A percentile compares a stretch with the other conserved stretches of the same genome.
These are phyloP conservation scores for Suillus americanus DNA, from an alignment of 768 basidiomycete genomes.

Conservation along the genomic window DNA sequence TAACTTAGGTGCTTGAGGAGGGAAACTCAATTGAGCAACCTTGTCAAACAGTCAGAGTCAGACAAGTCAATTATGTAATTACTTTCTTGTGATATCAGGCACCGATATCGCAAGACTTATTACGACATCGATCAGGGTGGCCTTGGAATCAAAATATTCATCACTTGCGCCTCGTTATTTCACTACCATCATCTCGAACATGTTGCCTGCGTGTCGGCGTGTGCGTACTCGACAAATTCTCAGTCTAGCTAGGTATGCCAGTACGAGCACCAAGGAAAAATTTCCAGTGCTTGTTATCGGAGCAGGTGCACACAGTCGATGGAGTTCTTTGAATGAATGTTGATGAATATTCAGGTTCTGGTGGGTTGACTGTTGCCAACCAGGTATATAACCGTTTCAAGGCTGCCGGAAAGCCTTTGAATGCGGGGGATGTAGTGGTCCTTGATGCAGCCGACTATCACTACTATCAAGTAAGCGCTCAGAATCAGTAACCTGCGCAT, in stretches of 20 bases:
- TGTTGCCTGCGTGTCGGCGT: conserved; percentile 14
- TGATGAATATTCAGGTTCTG: conserved; percentile 56
- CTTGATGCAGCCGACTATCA: conserved; percentile 81
- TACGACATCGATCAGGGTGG: too few species aligned
- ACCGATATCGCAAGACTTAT: too few species aligned
- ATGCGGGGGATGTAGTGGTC: conserved; percentile 78
- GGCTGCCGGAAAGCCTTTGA: conserved; percentile 64
- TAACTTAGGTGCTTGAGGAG: too few species aligned
- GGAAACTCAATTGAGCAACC: too few species aligned
- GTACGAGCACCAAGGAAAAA: conserved; percentile 42
- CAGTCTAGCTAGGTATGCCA: conserved; percentile 21
- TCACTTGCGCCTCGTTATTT: neutral
- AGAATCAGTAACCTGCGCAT: neutral
- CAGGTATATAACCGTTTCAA: conserved; percentile 85
- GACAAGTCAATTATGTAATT: neutral
- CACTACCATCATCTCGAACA: conserved; percentile 4
- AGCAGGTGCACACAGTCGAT: conserved; percentile 54
- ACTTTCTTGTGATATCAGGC: neutral
- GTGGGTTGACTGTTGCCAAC: conserved; percentile 79
- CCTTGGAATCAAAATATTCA: neutral
- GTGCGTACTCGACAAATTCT: conserved; percentile 10
- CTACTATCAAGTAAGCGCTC: conserved; percentile 69
- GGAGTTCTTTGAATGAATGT: neutral
- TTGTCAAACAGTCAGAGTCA: too few species aligned
- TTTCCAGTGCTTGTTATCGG: conserved; percentile 88